Base-by-base conservation (phyloP, 2,329 filamentous ascomycete species). In the Colletotrichum caudatum region DNA sequence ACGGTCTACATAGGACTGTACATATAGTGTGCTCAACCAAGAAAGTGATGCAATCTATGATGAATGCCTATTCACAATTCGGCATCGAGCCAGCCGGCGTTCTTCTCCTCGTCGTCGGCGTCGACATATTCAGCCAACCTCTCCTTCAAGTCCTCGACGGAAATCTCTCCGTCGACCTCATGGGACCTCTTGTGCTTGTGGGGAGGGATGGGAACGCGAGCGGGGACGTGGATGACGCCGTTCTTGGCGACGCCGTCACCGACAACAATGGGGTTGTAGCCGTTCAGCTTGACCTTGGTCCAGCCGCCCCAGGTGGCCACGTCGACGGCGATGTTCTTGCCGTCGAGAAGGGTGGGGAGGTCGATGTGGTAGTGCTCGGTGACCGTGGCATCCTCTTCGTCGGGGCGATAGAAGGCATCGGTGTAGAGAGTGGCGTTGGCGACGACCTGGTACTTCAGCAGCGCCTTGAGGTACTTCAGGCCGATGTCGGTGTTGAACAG, bases 181-280 rank as follows among this genome's bases (percentile, higher is more conserved):
- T 78, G 0, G 78, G 79, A 59, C 80, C 81, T 77, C 75, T 81
- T 54, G 18, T 84, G 78, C 73, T 85, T 86, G 81, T 88, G 90
- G 1, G 94, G 93, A 53, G 95, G 95, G 74, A 98, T 89, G 69
- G 97, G 82, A 0, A 97, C 89, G 69, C 86, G 86, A 59, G 87
- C 86, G 0, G 96, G 85, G 20, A 95, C 90, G 68, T 97, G 95
- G 48, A 97, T 88, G 18, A 95, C 94, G 41, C 95, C 95, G 78
- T 97, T 93, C 77, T 87, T 88, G 0, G 91, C 92, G 66, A 96
- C 80, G 0, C 86, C 91, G 78, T 97, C 94, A 73, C 90, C 84
- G 8, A 93, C 83, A 0, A 84, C 84, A 1, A 97, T 92, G 8
- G 84, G 84, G 3, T 86, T 84, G 75, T 91, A 91, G 18, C 91